Conservation (phyloP, 192 early-diverging fungal genomes). For the Backusella tuberculispora region DNA sequence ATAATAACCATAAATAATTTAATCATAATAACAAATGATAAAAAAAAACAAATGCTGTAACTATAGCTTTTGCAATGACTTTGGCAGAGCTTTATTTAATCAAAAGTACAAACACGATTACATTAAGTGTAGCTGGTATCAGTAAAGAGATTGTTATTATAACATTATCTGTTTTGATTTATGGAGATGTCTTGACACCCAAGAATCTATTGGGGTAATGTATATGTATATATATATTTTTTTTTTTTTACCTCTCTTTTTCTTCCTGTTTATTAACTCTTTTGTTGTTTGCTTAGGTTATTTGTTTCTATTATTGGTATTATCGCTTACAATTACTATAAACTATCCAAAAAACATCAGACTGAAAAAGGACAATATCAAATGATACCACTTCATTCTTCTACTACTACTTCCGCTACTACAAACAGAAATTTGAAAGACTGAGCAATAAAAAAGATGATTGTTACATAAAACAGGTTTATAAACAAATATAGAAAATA, state of each 20-base stretch:
- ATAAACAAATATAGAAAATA: neutral
- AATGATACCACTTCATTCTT: constrained; percentile 25
- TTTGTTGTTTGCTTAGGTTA: constrained; percentile 33
- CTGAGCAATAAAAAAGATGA: neutral
- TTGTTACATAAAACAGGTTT: neutral
- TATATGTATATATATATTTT: neutral
- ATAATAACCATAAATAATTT: too few relatives aligned
- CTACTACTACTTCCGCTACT: neutral
- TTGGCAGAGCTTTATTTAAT: constrained; percentile 79
- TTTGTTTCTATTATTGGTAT: constrained; percentile 63
- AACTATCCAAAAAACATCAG: constrained; percentile 25
- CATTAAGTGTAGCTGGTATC: constrained; percentile 82
- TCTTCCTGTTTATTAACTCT: neutral
- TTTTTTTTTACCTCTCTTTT: constrained; percentile 31
- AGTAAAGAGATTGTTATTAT: constrained; percentile 83
- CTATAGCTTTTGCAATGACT: constrained; percentile 78
- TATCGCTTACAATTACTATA: constrained; percentile 52
- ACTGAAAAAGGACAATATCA: constrained; percentile 15
- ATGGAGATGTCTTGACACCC: constrained; percentile 71
- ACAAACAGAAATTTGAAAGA: constrained; percentile 19
- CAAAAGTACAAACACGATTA: constrained; percentile 75
- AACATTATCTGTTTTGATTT: constrained; percentile 66
- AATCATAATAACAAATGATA: neutral
- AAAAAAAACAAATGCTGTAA: neutral
- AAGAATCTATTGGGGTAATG: constrained; percentile 68